Conservation (phyloP, 164 flowering plant species). For the Protea cynaroides region DNA sequence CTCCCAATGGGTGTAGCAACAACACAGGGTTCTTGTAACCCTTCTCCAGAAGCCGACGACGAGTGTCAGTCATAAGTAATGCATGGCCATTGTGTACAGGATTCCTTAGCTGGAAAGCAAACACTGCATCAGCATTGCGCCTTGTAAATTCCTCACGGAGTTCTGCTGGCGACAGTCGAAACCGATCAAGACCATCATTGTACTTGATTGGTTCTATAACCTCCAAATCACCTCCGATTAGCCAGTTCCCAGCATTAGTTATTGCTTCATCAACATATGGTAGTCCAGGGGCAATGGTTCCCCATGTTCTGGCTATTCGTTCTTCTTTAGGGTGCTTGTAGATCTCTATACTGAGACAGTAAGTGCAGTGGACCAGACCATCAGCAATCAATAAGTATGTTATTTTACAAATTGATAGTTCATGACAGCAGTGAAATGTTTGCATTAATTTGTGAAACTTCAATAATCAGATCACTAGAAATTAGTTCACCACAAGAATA, state of each 20-base stretch:
- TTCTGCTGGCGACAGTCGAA: slow-evolving; percentile 70
- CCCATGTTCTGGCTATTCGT: slow-evolving; percentile 89
- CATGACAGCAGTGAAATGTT: not conserved
- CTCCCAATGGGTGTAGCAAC: slow-evolving; percentile 93
- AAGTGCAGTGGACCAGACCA: not conserved
- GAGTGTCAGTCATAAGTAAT: slow-evolving; percentile 92
- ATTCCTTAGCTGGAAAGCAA: slow-evolving; percentile 91
- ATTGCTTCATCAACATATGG: slow-evolving; percentile 78
- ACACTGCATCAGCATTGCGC: slow-evolving; percentile 91
- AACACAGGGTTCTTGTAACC: slow-evolving; percentile 90
- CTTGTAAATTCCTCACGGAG: slow-evolving; percentile 66
- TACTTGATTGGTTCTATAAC: slow-evolving; percentile 74
- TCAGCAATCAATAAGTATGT: not conserved
- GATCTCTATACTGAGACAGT: slow-evolving; percentile 62
- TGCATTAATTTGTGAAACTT: not conserved
- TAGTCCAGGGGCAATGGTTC: slow-evolving; percentile 76
- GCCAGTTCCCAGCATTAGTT: slow-evolving; percentile 70
- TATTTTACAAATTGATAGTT: not conserved
- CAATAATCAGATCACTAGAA: not conserved
- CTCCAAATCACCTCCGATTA: slow-evolving; percentile 86
- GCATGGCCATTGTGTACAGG: slow-evolving; percentile 99
- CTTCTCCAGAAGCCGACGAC: slow-evolving; percentile 86
- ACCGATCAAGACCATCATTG: slow-evolving; percentile 83
- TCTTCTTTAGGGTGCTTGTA: slow-evolving; percentile 93
- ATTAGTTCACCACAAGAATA: not conserved